phyloP scores from a whole-genome alignment of 73 alveolate genomes.

The Strombidium stylifer region DNA sequence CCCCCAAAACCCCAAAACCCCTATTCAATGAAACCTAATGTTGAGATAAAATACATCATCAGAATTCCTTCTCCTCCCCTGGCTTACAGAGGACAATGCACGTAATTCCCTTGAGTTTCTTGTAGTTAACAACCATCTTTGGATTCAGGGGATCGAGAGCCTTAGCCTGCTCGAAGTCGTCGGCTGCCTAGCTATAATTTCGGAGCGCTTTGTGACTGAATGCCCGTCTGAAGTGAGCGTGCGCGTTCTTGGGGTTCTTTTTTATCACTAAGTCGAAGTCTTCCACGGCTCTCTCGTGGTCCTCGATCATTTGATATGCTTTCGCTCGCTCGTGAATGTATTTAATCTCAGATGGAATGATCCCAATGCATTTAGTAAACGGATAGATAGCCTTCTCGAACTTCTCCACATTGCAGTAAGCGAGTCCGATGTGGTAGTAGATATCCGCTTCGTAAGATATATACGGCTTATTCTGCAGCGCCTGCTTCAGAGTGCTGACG shows the following conservation, averaged over 20 bases:
- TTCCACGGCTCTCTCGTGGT: conserved; percentile 70
- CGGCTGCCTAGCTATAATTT: conserved; percentile 80
- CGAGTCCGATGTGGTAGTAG: conserved; percentile 87
- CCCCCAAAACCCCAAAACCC: no score
- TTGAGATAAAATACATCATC: no score
- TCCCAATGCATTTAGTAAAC: conserved; percentile 49
- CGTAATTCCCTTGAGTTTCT: conserved; percentile 69
- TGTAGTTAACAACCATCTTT: conserved; percentile 73
- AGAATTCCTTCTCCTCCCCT: conserved; percentile 77
- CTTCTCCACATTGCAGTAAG: conserved; percentile 81
- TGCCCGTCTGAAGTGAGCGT: conserved; percentile 92
- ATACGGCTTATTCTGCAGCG: conserved; percentile 69
- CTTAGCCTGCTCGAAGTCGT: conserved; percentile 87
- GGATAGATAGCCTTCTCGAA: conserved; percentile 87
- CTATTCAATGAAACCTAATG: no score
- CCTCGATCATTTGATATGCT: conserved; percentile 78
- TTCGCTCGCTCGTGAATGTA: conserved; percentile 93
- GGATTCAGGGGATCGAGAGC: conserved; percentile 79
- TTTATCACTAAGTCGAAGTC: conserved; percentile 79
- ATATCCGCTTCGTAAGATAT: conserved; percentile 85
- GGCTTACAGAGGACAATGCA: conserved; percentile 88
- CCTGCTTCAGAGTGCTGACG: conserved; percentile 66
- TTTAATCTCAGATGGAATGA: conserved; percentile 61
- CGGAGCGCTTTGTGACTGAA: conserved; percentile 77
- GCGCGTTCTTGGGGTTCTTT: conserved; percentile 86